phyloP scores from a whole-genome alignment of 2,329 filamentous ascomycete genomes.

The Aureobasidium sp. region DNA sequence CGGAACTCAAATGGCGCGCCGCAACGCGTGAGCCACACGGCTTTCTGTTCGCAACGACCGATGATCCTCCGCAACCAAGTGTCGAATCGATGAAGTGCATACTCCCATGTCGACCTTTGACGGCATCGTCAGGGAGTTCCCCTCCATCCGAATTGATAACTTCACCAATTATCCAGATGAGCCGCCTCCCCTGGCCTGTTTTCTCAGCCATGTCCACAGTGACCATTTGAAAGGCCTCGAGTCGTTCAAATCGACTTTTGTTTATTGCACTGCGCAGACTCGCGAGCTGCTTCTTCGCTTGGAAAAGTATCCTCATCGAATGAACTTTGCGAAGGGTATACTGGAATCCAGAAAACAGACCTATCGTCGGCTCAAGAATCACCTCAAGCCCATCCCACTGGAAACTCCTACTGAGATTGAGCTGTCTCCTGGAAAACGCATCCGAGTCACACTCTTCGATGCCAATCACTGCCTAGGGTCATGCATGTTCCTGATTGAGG shows the following conservation, averaged over 20 bases:
- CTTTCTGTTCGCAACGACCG: not conserved
- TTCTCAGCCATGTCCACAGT: slow-evolving; percentile 87
- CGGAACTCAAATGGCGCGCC: not conserved
- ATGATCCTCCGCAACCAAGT: slow-evolving; percentile 11
- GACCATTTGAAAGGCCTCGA: slow-evolving; percentile 82
- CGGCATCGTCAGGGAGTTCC: slow-evolving; percentile 67
- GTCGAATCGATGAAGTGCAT: slow-evolving; percentile 4
- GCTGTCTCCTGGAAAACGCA: slow-evolving; percentile 57
- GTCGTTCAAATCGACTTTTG: slow-evolving; percentile 66
- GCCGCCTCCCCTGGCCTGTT: slow-evolving; percentile 67
- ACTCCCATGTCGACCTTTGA: slow-evolving; percentile 69
- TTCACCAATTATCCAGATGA: slow-evolving; percentile 55
- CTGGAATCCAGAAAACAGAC: slow-evolving; percentile 67
- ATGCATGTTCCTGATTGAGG: slow-evolving; percentile 89
- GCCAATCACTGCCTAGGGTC: slow-evolving; percentile 88
- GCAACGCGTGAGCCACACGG: not conserved
- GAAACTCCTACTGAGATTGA: slow-evolving; percentile 74
- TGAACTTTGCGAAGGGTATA: slow-evolving; percentile 74
- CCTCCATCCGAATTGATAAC: slow-evolving; percentile 74
- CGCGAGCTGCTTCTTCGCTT: slow-evolving; percentile 70
- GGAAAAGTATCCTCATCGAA: slow-evolving; percentile 69
- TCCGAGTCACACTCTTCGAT: slow-evolving; percentile 79
- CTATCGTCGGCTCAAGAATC: slow-evolving; percentile 66
- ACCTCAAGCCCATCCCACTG: slow-evolving; percentile 73
- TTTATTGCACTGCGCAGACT: slow-evolving; percentile 85